Conservation (phyloP, 352 stramenopile species). For the Globisporangium apiculatum region DNA sequence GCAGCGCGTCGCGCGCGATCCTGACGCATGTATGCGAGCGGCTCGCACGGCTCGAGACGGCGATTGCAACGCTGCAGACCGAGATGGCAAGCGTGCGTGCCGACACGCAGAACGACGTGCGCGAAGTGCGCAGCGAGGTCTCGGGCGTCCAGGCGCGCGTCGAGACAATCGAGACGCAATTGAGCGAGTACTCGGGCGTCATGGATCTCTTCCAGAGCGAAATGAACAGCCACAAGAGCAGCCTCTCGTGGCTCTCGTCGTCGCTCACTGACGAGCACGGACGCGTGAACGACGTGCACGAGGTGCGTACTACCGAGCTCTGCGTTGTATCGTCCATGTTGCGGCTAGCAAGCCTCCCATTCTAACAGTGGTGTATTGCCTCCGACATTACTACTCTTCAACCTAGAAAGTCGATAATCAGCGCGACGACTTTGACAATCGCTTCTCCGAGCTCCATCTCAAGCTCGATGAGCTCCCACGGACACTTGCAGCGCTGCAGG, state of each 20-base stretch:
- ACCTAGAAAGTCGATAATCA: conserved; percentile 66
- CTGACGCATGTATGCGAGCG: conserved; percentile 58
- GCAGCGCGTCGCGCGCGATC: conserved; percentile 49
- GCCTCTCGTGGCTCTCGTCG: conserved; percentile 36
- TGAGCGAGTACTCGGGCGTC: conserved; percentile 50
- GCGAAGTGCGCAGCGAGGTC: conserved; percentile 43
- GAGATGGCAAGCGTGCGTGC: conserved; percentile 29
- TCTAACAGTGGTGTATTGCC: not conserved
- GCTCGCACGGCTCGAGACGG: conserved; percentile 38
- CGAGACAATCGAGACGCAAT: conserved; percentile 37
- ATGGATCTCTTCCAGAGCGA: conserved; percentile 65
- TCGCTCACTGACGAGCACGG: conserved; percentile 40
- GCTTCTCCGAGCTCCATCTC: conserved; percentile 49
- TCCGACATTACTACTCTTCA: not conserved
- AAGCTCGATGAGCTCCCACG: conserved; percentile 57
- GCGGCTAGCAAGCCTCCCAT: not conserved
- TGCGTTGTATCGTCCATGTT: not conserved
- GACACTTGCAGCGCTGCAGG: conserved; percentile 40
- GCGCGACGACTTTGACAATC: conserved; percentile 51
- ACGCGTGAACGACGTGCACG: conserved; percentile 37
- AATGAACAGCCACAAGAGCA: conserved; percentile 42
- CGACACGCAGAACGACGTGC: conserved; percentile 29
- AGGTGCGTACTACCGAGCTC: conserved; percentile 16
- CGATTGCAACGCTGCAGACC: conserved; percentile 30
- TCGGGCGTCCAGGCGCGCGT: conserved; percentile 33